phyloP scores from a whole-genome alignment of 495 filamentous ascomycete species.

The Penicillium desertorum region DNA sequence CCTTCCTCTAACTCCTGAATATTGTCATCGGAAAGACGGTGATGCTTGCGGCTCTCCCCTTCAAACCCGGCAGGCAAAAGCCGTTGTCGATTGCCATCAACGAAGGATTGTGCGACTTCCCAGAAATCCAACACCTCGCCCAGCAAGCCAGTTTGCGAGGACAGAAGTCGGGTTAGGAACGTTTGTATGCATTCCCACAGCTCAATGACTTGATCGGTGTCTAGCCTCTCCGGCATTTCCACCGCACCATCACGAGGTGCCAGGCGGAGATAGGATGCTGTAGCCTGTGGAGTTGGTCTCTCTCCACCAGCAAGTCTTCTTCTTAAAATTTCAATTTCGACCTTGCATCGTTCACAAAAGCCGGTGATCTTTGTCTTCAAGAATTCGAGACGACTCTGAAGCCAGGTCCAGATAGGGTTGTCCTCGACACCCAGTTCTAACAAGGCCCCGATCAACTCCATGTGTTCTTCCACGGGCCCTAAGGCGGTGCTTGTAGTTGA shows the following conservation, averaged over 20 bases:
- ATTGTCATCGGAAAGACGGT: constrained; percentile 72
- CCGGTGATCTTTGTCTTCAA: constrained; percentile 78
- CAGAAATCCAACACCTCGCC: constrained; percentile 91
- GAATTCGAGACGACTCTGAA: constrained; percentile 82
- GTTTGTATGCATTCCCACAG: constrained; percentile 83
- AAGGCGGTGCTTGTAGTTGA: constrained; percentile 41
- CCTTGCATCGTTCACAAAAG: constrained; percentile 76
- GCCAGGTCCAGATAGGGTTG: constrained; percentile 95
- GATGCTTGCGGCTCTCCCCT: constrained; percentile 78
- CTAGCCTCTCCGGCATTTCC: constrained; percentile 56
- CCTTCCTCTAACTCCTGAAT: constrained; percentile 73
- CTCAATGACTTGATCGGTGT: constrained; percentile 74
- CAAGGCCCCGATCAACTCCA: constrained; percentile 83
- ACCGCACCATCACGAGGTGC: constrained; percentile 62
- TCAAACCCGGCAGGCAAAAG: constrained; percentile 80
- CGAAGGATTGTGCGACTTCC: constrained; percentile 88
- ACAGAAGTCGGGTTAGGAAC: constrained; percentile 66
- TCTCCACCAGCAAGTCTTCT: constrained; percentile 72
- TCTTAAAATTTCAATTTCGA: constrained; percentile 88
- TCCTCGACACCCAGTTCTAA: constrained; percentile 91
- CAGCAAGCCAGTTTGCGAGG: constrained; percentile 72
- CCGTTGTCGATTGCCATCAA: constrained; percentile 79
- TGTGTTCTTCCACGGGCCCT: constrained; percentile 70
- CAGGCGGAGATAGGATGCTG: constrained; percentile 71
- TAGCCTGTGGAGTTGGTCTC: constrained; percentile 62